A percentile compares a stretch with the other conserved stretches of the same genome.
Evolutionary conservation across 257 asterid species (phyloP).

Genomic region (Salvia miltiorrhiza): DNA sequence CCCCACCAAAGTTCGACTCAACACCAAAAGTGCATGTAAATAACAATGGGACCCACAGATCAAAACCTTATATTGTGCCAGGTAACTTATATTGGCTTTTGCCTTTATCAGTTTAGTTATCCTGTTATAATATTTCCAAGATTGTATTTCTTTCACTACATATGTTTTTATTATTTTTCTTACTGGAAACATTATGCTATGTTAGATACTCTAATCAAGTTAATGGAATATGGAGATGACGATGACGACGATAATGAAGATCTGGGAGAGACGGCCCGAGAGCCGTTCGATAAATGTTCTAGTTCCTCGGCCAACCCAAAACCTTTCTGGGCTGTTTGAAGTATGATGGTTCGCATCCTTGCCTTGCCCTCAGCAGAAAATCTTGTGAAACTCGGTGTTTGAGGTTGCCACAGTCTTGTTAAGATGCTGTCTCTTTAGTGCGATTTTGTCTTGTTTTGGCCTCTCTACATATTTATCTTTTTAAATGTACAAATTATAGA

Average conservation of each 20-base stretch:
- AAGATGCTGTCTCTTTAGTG: background rate
- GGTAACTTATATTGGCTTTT: slow-evolving; percentile 35
- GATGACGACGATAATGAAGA: slow-evolving; percentile 41
- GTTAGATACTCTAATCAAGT: slow-evolving; percentile 73
- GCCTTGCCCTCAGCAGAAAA: background rate
- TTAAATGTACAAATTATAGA: background rate
- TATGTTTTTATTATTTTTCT: background rate
- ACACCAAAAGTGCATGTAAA: slow-evolving; percentile 32
- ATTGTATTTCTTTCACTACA: background rate
- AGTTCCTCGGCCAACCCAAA: slow-evolving; percentile 36
- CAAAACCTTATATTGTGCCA: slow-evolving; percentile 53
- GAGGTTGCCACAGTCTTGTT: background rate
- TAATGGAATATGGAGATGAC: slow-evolving; percentile 95
- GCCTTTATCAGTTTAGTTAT: background rate
- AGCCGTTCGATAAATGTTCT: slow-evolving; percentile 28
- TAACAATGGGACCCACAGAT: slow-evolving; percentile 23
- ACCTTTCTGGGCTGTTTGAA: slow-evolving; percentile 78
- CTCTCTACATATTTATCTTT: background rate
- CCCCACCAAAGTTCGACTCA: slow-evolving; percentile 56
- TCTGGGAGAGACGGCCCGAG: slow-evolving; percentile 17
- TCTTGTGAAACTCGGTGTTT: background rate
- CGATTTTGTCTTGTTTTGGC: background rate
- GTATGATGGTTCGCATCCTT: background rate
- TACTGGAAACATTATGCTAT: background rate
- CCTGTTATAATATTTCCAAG: background rate